These are phyloP conservation scores for Haplosporangium sp. DNA, from an alignment of 371 early-diverging fungal genomes.

Conservation along the genomic window DNA sequence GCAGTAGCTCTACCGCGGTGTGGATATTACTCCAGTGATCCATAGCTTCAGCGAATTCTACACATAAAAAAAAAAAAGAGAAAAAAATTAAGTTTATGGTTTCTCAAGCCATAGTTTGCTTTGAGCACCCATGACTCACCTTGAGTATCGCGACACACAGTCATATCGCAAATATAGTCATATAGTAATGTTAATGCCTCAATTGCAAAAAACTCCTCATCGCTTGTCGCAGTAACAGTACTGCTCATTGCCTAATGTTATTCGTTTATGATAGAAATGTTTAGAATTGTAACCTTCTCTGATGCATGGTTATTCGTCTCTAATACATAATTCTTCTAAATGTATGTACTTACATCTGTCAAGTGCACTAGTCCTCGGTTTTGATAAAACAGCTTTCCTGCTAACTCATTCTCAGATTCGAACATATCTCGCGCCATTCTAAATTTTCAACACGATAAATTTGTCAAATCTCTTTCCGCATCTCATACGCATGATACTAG, in stretches of 20 bases:
- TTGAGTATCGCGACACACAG: slow-evolving; percentile 30
- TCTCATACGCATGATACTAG: too few species aligned
- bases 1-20: slow-evolving; percentile 26
- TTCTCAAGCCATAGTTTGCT: background rate
- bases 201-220: slow-evolving; percentile 41
- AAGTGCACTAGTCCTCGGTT: slow-evolving; percentile 29
- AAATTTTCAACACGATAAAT: background rate
- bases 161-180: slow-evolving; percentile 46
- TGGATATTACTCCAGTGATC: slow-evolving; percentile 54
- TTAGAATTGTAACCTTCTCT: background rate
- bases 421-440: slow-evolving; percentile 39
- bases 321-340: too few species aligned
- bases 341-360: slow-evolving; percentile 32
- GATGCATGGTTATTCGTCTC: background rate
- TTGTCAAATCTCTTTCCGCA: background rate
- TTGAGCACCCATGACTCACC: slow-evolving; percentile 12
- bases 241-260: slow-evolving; percentile 15
- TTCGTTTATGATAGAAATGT: background rate
- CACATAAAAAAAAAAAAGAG: background rate
- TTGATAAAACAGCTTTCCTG: slow-evolving; percentile 37
- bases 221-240: slow-evolving; percentile 26
- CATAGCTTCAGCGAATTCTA: slow-evolving; percentile 48
- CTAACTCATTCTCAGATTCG: slow-evolving; percentile 31
- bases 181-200: slow-evolving; percentile 30
- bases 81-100: background rate